A percentile compares a stretch with the other conserved stretches of the same genome.
Evolutionary conservation across 148 eudicot genomes (phyloP).

Genomic region (Rhododendron kiyosumense): DNA sequence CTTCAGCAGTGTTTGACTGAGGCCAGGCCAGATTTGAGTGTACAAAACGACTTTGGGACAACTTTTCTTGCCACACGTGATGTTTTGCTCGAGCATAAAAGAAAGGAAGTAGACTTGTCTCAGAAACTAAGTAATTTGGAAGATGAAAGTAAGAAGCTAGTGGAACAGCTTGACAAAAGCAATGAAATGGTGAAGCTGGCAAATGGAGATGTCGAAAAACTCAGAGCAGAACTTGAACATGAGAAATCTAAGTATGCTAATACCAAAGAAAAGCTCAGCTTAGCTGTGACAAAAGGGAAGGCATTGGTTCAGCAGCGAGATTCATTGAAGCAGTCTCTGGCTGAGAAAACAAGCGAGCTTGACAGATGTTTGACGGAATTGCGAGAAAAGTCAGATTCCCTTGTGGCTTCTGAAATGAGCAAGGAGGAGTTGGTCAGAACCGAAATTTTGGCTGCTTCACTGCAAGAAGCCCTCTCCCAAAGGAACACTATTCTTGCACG

Average conservation of each 20-base stretch:
- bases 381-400: conserved; percentile 65
- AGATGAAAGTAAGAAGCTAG: conserved; percentile 43
- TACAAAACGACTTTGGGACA: conserved; percentile 51
- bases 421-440: conserved; percentile 51
- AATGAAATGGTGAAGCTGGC: conserved; percentile 32
- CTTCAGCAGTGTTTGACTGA: conserved; percentile 59
- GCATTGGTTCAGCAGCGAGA: conserved; percentile 95
- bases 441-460: conserved; percentile 51
- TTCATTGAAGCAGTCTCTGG: conserved; percentile 64
- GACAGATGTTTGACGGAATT: conserved; percentile 51
- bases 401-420: conserved; percentile 59
- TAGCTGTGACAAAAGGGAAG: conserved; percentile 98
- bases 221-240: conserved; percentile 77
- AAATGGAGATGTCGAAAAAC: conserved; percentile 54
- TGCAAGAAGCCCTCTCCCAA: conserved; percentile 58
- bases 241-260: conserved; percentile 68
- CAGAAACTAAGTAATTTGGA: conserved; percentile 55
- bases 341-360: conserved; percentile 65
- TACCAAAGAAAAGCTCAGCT: conserved; percentile 89
- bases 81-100: conserved; percentile 46
- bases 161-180: conserved; percentile 54
- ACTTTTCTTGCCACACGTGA: conserved; percentile 49
- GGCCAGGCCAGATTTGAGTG: conserved; percentile 48
- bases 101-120: conserved; percentile 45
- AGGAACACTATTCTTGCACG: conserved; percentile 53